phyloP scores from a whole-genome alignment of 345 rosid genomes.

The Raphanus raphanistrum region DNA sequence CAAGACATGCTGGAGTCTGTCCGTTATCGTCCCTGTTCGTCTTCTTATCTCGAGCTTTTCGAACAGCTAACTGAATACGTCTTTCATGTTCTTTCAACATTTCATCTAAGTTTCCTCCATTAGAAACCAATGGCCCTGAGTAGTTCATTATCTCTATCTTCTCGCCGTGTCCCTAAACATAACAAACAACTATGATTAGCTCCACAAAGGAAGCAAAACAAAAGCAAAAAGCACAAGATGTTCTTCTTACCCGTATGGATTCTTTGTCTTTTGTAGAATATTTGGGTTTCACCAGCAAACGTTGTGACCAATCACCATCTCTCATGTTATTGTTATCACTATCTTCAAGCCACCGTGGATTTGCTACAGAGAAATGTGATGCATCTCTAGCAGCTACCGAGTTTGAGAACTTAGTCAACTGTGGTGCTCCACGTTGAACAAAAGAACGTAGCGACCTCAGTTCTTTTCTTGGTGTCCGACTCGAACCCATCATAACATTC shows the following conservation, averaged over 20 bases:
- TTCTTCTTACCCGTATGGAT: slow-evolving; percentile 43
- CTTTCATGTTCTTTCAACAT: slow-evolving; percentile 94
- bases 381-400: slow-evolving; percentile 79
- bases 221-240: neutral
- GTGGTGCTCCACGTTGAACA: slow-evolving; percentile 45
- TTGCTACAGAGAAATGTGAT: slow-evolving; percentile 48
- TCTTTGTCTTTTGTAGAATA: slow-evolving; percentile 39
- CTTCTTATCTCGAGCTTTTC: slow-evolving; percentile 77
- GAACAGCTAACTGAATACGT: slow-evolving; percentile 74
- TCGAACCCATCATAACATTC: slow-evolving; percentile 33
- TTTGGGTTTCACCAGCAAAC: slow-evolving; percentile 44
- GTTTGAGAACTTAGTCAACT: slow-evolving; percentile 68
- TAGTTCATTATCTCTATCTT: slow-evolving; percentile 55
- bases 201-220: slow-evolving; percentile 13
- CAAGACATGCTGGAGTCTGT: slow-evolving; percentile 13
- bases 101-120: slow-evolving; percentile 75
- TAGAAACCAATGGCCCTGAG: slow-evolving; percentile 73
- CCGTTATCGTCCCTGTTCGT: slow-evolving; percentile 35
- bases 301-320: slow-evolving; percentile 56
- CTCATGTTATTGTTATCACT: slow-evolving; percentile 9
- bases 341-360: slow-evolving; percentile 47
- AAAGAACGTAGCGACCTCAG: slow-evolving; percentile 55
- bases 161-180: slow-evolving; percentile 38
- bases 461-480: slow-evolving; percentile 37
- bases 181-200: slow-evolving; percentile 3